A percentile compares a stretch with the other conserved stretches of the same genome.
phyloP scores from a whole-genome alignment of 2,329 filamentous ascomycete species.

The Diplodia sapinea region DNA sequence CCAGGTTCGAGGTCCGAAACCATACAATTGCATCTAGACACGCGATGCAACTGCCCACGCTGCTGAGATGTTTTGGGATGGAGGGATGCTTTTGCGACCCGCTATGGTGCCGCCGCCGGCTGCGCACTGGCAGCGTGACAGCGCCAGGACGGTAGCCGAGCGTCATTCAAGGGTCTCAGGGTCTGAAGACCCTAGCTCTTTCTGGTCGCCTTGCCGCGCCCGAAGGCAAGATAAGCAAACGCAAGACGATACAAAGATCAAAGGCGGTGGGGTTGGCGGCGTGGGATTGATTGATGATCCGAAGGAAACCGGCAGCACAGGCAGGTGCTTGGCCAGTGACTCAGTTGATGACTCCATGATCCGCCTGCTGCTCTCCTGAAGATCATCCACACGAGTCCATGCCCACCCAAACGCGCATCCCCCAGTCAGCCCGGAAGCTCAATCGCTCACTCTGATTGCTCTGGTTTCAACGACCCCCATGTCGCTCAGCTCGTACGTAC shows the following conservation, averaged over 20 bases:
- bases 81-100: too few relatives aligned
- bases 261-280: constrained; percentile 1
- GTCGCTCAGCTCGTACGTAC: neutral
- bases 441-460: neutral
- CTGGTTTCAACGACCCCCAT: neutral
- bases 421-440: neutral
- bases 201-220: neutral
- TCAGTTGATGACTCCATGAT: neutral
- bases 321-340: constrained; percentile 3
- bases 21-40: too few relatives aligned
- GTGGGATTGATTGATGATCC: constrained; percentile 2
- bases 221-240: neutral
- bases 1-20: too few relatives aligned
- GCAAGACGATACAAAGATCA: neutral
- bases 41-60: too few relatives aligned
- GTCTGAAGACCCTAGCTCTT: neutral
- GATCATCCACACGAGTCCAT: constrained; percentile 11
- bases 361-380: constrained; percentile 9
- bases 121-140: too few relatives aligned
- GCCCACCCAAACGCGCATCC: constrained; percentile 9
- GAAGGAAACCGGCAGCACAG: constrained; percentile 1
- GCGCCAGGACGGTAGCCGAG: neutral
- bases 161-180: neutral
- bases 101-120: too few relatives aligned
- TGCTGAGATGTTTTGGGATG: too few relatives aligned